These are phyloP conservation scores for Candida tunisiensis DNA, from an alignment of 1,139 yeast species.

Conservation along the genomic window DNA sequence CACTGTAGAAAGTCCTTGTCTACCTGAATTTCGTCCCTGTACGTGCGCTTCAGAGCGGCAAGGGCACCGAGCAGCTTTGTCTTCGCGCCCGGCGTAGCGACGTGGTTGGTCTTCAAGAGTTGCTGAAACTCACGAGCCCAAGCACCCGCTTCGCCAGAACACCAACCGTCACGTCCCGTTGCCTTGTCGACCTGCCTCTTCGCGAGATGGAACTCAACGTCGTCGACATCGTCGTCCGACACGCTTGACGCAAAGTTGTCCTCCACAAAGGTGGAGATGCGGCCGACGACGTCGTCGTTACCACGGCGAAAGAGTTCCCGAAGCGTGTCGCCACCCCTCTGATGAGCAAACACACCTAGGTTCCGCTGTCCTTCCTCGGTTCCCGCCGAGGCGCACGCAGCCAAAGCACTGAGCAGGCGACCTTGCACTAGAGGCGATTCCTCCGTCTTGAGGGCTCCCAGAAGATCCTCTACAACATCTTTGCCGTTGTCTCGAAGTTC, in stretches of 20 bases:
- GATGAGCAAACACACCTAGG: too few species aligned
- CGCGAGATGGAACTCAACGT: slow-evolving; percentile 3
- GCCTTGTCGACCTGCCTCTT: slow-evolving; percentile 6
- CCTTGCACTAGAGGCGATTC: neutral
- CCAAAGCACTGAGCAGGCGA: neutral
- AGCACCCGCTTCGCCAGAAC: slow-evolving; percentile 4
- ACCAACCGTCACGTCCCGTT: slow-evolving; percentile 5
- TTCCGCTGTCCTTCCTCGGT: too few species aligned
- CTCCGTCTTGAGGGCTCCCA: neutral
- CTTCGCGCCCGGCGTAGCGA: slow-evolving; percentile 2
- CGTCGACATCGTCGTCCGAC: too few species aligned
- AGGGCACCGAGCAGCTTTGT: slow-evolving; percentile 10
- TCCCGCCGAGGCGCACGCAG: too few species aligned
- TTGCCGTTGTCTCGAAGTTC: slow-evolving; percentile 4
- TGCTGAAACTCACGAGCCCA: slow-evolving; percentile 9
- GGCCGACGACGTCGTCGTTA: too few species aligned
- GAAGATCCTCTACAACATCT: slow-evolving; percentile 2
- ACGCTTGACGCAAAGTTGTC: too few species aligned
- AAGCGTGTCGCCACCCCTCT: too few species aligned
- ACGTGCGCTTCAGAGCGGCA: slow-evolving; percentile 9
- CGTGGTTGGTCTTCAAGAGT: slow-evolving; percentile 1
- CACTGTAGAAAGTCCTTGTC: slow-evolving; percentile 32
- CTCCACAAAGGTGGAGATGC: too few species aligned
- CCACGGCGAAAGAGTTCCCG: too few species aligned
- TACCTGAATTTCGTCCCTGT: slow-evolving; percentile 8